These are phyloP conservation scores for Clonostachys chloroleuca DNA, from an alignment of 2,329 filamentous ascomycete genomes.

Conservation along the genomic window DNA sequence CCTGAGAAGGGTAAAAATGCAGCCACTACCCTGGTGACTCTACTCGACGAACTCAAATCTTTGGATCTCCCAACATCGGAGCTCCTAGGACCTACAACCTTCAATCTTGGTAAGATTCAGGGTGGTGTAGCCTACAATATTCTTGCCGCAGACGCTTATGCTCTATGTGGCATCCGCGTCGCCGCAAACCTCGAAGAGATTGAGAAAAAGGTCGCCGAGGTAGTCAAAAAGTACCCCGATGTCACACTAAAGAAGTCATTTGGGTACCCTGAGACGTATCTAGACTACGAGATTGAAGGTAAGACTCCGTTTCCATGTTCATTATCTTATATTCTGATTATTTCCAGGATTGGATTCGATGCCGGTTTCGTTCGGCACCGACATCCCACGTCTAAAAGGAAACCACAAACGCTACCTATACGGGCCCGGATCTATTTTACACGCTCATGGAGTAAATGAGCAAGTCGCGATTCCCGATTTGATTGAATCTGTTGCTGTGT, in stretches of 20 bases:
- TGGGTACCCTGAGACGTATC: slow-evolving; percentile 5
- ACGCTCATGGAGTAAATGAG: slow-evolving; percentile 9
- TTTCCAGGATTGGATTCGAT: slow-evolving; percentile 5
- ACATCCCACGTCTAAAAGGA: slow-evolving; percentile 8
- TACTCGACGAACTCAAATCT: slow-evolving; percentile 9
- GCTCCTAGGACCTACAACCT: slow-evolving; percentile 6
- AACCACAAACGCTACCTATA: slow-evolving; percentile 9
- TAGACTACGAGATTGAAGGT: slow-evolving; percentile 7
- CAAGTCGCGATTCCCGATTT: slow-evolving; percentile 7
- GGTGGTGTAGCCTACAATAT: slow-evolving; percentile 9
- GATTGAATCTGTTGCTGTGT: slow-evolving; percentile 7
- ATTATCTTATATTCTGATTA: not conserved
- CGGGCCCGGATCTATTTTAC: slow-evolving; percentile 10
- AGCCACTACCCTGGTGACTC: slow-evolving; percentile 4
- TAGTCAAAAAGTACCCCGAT: slow-evolving; percentile 4
- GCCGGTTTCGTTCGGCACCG: slow-evolving; percentile 9
- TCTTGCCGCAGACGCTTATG: slow-evolving; percentile 5
- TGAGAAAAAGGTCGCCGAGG: slow-evolving; percentile 2
- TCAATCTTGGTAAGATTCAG: slow-evolving; percentile 7
- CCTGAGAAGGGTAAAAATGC: slow-evolving; percentile 9
- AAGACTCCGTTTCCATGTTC: not conserved
- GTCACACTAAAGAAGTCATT: slow-evolving; percentile 5
- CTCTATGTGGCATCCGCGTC: slow-evolving; percentile 6
- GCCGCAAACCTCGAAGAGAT: slow-evolving; percentile 3
- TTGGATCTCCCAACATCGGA: slow-evolving; percentile 7